A percentile compares a stretch with the other conserved stretches of the same genome.
phyloP scores from a whole-genome alignment of 768 basidiomycete genomes.

The Leucocoprinus sp. region DNA sequence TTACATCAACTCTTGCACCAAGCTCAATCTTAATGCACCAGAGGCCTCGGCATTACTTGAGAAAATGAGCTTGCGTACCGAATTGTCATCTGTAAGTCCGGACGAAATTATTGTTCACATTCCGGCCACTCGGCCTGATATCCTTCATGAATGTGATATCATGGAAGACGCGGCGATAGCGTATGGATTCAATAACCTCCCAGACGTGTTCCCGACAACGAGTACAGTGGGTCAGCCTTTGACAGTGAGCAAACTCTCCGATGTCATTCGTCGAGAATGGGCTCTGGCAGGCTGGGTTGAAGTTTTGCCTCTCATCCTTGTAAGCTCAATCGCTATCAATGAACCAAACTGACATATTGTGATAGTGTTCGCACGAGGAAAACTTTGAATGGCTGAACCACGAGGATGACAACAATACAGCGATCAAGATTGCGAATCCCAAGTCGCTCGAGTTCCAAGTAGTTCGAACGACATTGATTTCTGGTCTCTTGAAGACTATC shows the following conservation, averaged over 20 bases:
- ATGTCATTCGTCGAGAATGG: conserved; percentile 86
- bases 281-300: conserved; percentile 95
- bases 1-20: conserved; percentile 95
- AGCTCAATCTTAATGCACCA: conserved; percentile 57
- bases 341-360: background rate
- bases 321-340: conserved; percentile 30
- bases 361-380: conserved; percentile 95
- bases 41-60: conserved; percentile 68
- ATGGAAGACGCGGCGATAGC: conserved; percentile 98
- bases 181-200: conserved; percentile 96
- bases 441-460: conserved; percentile 98
- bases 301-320: conserved; percentile 88
- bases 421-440: conserved; percentile 91
- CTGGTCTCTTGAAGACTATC: conserved; percentile 92
- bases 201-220: conserved; percentile 84
- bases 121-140: conserved; percentile 96
- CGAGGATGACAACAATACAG: conserved; percentile 69
- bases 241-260: conserved; percentile 81
- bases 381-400: conserved; percentile 94
- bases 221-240: conserved; percentile 93
- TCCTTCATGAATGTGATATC: conserved; percentile 95
- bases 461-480: conserved; percentile 90
- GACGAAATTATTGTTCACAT: conserved; percentile 74
- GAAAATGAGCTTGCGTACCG: conserved; percentile 72
- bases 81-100: conserved; percentile 40